Base-by-base conservation (phyloP, 2,329 filamentous ascomycete species). In the Xylariaceae sp. region DNA sequence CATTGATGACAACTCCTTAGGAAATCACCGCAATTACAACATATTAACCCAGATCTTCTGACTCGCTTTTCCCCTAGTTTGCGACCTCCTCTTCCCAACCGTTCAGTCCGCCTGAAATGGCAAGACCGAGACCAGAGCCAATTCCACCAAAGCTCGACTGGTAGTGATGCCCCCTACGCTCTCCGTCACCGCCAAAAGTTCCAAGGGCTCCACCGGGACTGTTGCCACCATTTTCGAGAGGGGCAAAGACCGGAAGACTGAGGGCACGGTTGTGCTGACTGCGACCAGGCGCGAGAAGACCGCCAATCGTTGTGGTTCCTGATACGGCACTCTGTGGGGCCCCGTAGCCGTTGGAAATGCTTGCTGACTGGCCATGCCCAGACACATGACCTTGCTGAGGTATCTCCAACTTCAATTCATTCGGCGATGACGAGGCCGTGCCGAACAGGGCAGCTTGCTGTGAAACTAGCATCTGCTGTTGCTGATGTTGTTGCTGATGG, bases 401-500 rank as follows among this genome's bases (percentile, higher is more conserved):
- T 34, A 84, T 75, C 48, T 85, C 83, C 18, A 85, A 71, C 9
- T 73, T 74, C 31, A 85, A 67, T 50, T 85, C 80, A 51, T 75
- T 79, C 11, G 80, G 76, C 14, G 80, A 80, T 1, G 81, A 81
- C 22, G 83, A 79, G 28, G 85, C 86, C 55, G 87, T 86, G 57
- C 87, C 88, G 67, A 93, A 96, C 58, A 96, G 78, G 7, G 89
- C 86, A 42, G 86, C 86, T 70, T 96, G 90, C 66, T 94, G 90
- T 33, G 83, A 85, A 50, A 82, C 81, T 60, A 90, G 79, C 39
- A 83, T 80, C 57, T 88, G 83, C 48, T 88, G 83, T 59, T 91
- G 86, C 60, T 90, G 86, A 31, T 87, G 83, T 56, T 90, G 88
- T 60, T 92, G 88, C 45, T 84, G 81, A 58, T 89, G 87, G 14